Conservation (phyloP, 495 filamentous ascomycete genomes). For the Mytilinidion resinicola region DNA sequence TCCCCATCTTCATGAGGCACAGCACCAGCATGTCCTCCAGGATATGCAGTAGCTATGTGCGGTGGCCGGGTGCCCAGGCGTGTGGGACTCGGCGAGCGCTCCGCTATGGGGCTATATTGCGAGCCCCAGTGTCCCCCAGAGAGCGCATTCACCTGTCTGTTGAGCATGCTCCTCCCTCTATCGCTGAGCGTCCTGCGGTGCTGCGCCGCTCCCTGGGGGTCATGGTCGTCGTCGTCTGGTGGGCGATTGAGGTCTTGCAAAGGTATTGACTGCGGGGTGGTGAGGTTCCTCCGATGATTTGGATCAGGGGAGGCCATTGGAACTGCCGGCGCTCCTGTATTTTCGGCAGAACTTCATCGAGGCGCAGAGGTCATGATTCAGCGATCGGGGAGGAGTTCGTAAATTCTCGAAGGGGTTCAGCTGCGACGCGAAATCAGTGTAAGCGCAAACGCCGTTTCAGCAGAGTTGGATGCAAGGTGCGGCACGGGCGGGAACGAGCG, state of each 20-base stretch:
- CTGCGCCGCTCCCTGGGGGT: slow-evolving; percentile 26
- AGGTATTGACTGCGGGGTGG: slow-evolving; percentile 67
- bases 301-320: slow-evolving; percentile 57
- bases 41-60: slow-evolving; percentile 12
- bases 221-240: slow-evolving; percentile 45
- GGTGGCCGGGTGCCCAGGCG: slow-evolving; percentile 15
- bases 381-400: slow-evolving; percentile 2
- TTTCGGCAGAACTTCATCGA: slow-evolving; percentile 20
- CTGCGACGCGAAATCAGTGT: slow-evolving; percentile 13
- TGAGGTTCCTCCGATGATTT: slow-evolving; percentile 43
- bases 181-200: slow-evolving; percentile 36
- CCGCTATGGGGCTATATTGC: slow-evolving; percentile 49
- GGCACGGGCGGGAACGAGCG: neutral
- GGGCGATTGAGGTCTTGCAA: slow-evolving; percentile 69
- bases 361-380: slow-evolving; percentile 16
- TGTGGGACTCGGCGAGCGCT: slow-evolving; percentile 46
- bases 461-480: neutral
- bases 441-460: slow-evolving; percentile 4
- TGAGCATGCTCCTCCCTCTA: slow-evolving; percentile 32
- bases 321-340: slow-evolving; percentile 17
- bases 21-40: slow-evolving; percentile 23
- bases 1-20: slow-evolving; percentile 39
- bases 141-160: slow-evolving; percentile 20
- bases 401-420: slow-evolving; percentile 3
- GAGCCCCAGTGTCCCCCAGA: slow-evolving; percentile 25